Percentiles rank a stretch among this genome's conserved stretches.
phyloP scores from a whole-genome alignment of 768 basidiomycete species.

The Pulveroboletus sp. region DNA sequence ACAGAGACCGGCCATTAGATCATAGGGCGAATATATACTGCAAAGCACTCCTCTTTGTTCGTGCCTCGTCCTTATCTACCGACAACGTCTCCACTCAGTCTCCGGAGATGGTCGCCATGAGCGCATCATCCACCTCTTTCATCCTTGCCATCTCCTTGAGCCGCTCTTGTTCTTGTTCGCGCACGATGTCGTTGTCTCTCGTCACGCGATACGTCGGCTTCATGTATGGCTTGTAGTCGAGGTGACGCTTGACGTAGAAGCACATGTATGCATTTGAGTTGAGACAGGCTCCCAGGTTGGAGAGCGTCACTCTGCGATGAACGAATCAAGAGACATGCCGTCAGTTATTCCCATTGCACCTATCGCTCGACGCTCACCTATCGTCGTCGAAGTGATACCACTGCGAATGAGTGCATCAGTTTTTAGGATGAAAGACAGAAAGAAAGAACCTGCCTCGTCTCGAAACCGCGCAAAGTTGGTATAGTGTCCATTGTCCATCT shows the following conservation, averaged over 20 bases:
- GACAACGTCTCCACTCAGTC: slow-evolving; percentile 10
- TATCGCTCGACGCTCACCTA: slow-evolving; percentile 48
- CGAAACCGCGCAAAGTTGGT: slow-evolving; percentile 80
- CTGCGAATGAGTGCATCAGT: slow-evolving; percentile 32
- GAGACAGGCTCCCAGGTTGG: slow-evolving; percentile 64
- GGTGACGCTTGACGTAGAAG: slow-evolving; percentile 86
- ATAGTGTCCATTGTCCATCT: slow-evolving; percentile 93
- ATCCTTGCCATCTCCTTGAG: slow-evolving; percentile 50
- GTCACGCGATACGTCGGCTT: slow-evolving; percentile 64
- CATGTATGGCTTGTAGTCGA: slow-evolving; percentile 74
- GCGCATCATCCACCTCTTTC: slow-evolving; percentile 61
- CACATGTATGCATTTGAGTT: slow-evolving; percentile 87
- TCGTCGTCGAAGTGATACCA: slow-evolving; percentile 97
- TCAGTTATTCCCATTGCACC: background rate
- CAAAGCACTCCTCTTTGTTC: background rate
- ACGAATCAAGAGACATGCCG: background rate
- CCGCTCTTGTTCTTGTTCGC: slow-evolving; percentile 52
- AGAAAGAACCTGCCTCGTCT: slow-evolving; percentile 62
- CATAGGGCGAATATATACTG: slow-evolving; percentile 10
- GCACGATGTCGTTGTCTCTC: slow-evolving; percentile 61
- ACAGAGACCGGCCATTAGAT: slow-evolving; percentile 8
- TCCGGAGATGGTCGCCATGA: slow-evolving; percentile 43
- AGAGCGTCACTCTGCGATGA: slow-evolving; percentile 56
- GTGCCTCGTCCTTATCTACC: background rate
- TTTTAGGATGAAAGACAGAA: background rate